Evolutionary conservation across 441 rosid genomes (phyloP).

Genomic region (Gossypium lobatum): DNA sequence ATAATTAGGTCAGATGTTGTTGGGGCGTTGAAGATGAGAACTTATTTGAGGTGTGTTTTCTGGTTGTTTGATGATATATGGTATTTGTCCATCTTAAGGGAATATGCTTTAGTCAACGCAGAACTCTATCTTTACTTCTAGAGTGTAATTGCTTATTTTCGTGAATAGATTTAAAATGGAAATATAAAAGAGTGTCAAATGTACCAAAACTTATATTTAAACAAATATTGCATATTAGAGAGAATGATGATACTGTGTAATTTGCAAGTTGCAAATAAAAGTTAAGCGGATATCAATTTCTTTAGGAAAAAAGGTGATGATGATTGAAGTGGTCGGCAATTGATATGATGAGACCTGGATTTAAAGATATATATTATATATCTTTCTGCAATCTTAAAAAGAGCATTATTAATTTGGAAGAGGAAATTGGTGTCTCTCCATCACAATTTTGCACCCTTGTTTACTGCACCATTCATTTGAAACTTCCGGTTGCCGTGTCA

Average conservation of each 20-base stretch:
- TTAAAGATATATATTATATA: neutral
- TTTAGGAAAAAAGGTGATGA: neutral
- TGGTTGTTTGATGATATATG: conserved; percentile 1
- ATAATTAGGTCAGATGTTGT: conserved; percentile 94
- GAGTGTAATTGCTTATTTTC: neutral
- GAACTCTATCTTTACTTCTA: neutral
- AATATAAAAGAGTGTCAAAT: neutral
- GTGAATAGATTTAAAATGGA: neutral
- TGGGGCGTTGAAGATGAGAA: conserved; percentile 98
- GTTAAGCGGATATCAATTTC: neutral
- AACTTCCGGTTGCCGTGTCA: neutral
- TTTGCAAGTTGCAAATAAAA: neutral
- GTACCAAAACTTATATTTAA: neutral
- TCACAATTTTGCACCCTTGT: neutral
- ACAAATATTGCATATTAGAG: neutral
- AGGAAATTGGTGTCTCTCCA: neutral
- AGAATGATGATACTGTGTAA: conserved; percentile 6
- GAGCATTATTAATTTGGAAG: neutral
- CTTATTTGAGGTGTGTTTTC: conserved; percentile 70
- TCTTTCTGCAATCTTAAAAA: neutral
- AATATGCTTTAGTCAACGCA: conserved; percentile 7
- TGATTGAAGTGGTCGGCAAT: neutral
- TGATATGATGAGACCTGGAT: neutral
- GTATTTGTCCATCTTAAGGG: neutral
- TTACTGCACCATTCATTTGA: neutral